These are phyloP conservation scores for Chlorella sp. DNA, from an alignment of 139 green algal species.

Conservation along the genomic window DNA sequence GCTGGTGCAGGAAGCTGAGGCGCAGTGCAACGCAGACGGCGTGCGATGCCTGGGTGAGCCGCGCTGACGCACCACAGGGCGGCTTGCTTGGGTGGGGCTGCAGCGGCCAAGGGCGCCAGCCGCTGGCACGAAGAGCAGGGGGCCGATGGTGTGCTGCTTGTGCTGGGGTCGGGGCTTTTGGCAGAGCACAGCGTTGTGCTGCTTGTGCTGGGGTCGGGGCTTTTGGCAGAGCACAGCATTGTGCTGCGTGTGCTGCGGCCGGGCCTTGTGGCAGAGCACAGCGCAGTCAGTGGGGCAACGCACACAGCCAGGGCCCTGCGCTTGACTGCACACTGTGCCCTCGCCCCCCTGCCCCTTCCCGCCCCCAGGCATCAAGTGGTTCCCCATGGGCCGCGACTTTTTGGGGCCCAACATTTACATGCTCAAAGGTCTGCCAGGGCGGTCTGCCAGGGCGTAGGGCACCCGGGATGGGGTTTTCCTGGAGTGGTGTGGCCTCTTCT, in stretches of 20 bases:
- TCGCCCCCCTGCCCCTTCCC: not conserved
- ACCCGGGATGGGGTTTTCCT: no score
- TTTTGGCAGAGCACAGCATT: not conserved
- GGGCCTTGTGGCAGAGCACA: not conserved
- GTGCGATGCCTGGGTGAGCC: not conserved
- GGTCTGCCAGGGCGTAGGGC: no score
- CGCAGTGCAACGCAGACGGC: not conserved
- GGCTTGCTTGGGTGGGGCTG: not conserved
- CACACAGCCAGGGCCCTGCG: not conserved
- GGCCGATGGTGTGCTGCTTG: not conserved
- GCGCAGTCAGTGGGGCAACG: not conserved
- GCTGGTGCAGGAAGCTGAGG: not conserved
- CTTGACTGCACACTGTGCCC: not conserved
- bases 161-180: no score
- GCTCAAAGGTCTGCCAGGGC: not conserved
- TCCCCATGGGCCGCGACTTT: not conserved
- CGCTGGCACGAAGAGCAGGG: not conserved
- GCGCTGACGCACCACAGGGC: not conserved
- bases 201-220: not conserved
- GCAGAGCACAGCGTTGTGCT: not conserved
- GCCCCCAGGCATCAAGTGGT: slow-evolving; percentile 4
- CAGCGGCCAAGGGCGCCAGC: not conserved
- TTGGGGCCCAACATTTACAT: not conserved
- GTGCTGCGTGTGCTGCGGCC: not conserved
- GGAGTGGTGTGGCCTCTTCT: no score